phyloP scores from a whole-genome alignment of 2,329 filamentous ascomycete genomes.

The Nakataea oryzae region DNA sequence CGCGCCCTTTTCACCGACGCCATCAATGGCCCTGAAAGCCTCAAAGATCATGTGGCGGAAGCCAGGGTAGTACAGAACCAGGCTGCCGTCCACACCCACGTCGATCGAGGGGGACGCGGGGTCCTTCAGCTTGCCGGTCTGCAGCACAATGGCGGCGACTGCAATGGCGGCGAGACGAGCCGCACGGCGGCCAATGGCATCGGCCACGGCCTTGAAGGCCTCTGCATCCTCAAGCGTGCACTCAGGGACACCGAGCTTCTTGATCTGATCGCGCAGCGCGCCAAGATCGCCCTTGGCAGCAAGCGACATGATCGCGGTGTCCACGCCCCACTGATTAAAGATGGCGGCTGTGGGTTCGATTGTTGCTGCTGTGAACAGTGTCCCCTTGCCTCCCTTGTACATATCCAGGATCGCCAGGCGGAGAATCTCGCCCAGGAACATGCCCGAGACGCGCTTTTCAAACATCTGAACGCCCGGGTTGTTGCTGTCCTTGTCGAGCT shows the following conservation, averaged over 20 bases:
- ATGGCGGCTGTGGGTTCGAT: conserved; percentile 54
- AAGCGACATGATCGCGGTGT: conserved; percentile 81
- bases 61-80: conserved; percentile 92
- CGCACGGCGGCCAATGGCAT: conserved; percentile 78
- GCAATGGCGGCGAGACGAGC: conserved; percentile 82
- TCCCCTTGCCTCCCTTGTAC: conserved; percentile 53
- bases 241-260: conserved; percentile 66
- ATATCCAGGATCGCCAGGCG: conserved; percentile 66
- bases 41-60: conserved; percentile 86
- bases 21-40: conserved; percentile 63
- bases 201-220: conserved; percentile 73
- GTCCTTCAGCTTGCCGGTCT: conserved; percentile 61
- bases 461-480: conserved; percentile 98
- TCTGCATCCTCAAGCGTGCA: conserved; percentile 75
- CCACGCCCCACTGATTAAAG: conserved; percentile 76
- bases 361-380: conserved; percentile 70
- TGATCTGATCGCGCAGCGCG: conserved; percentile 65
- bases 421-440: conserved; percentile 95
- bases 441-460: conserved; percentile 94
- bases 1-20: conserved; percentile 69
- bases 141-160: conserved; percentile 72
- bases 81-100: conserved; percentile 85
- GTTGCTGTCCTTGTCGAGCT: conserved; percentile 68
- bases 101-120: conserved; percentile 60
- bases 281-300: conserved; percentile 73